A percentile compares a stretch with the other conserved stretches of the same genome.
Evolutionary conservation across 2,329 filamentous ascomycete species (phyloP).

Genomic region (Fusarium pseudoanthophilum): DNA sequence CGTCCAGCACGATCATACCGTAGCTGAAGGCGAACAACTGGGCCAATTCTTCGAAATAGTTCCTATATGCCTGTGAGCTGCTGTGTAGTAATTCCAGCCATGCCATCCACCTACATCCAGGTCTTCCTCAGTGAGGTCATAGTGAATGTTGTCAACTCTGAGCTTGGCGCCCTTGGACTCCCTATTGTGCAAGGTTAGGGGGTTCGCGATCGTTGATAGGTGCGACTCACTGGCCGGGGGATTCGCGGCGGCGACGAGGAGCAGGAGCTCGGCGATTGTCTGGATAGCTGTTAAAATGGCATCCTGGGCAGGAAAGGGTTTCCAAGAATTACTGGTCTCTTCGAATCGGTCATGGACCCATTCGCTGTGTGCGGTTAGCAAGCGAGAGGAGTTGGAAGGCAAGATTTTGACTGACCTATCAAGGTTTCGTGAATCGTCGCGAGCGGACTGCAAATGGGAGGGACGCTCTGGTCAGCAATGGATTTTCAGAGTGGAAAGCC

Average conservation of each 20-base stretch:
- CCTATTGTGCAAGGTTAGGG: slow-evolving; percentile 48
- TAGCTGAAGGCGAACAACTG: slow-evolving; percentile 74
- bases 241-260: slow-evolving; percentile 56
- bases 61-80: slow-evolving; percentile 64
- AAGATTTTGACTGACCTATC: slow-evolving; percentile 68
- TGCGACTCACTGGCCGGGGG: slow-evolving; percentile 53
- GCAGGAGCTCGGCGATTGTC: slow-evolving; percentile 55
- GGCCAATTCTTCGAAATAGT: slow-evolving; percentile 82
- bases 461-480: slow-evolving; percentile 52
- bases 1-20: slow-evolving; percentile 89
- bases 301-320: slow-evolving; percentile 4
- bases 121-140: slow-evolving; percentile 87
- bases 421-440: slow-evolving; percentile 72
- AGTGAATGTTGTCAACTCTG: slow-evolving; percentile 90
- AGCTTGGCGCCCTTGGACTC: slow-evolving; percentile 73
- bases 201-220: slow-evolving; percentile 2
- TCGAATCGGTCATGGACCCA: slow-evolving; percentile 96
- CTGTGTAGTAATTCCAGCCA: not conserved
- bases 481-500: slow-evolving; percentile 50
- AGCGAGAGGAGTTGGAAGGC: not conserved
- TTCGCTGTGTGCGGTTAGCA: slow-evolving; percentile 65
- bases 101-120: slow-evolving; percentile 68
- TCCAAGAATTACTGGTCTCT: slow-evolving; percentile 67
- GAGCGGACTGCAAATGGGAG: slow-evolving; percentile 65
- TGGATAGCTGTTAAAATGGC: slow-evolving; percentile 43